Evolutionary conservation across 768 basidiomycete genomes (phyloP).

Genomic region (Strobilomyces confusus): DNA sequence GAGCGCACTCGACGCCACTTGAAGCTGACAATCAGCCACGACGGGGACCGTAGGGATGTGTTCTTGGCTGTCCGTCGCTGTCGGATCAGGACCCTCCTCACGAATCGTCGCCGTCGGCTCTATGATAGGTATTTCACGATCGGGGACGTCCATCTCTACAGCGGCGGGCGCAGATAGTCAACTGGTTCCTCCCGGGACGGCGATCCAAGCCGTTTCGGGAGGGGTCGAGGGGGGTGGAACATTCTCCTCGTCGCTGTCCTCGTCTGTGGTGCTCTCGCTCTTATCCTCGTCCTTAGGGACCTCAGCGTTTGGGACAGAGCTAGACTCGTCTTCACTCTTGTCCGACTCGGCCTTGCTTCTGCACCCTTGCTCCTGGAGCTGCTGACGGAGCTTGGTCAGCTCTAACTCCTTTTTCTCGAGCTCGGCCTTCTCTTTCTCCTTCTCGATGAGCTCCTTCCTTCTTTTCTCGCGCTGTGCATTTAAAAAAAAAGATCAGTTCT

Average conservation of each 20-base stretch:
- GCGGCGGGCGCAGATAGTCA: constrained; percentile 28
- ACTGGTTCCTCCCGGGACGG: constrained; percentile 25
- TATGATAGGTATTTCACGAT: constrained; percentile 19
- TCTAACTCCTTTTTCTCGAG: constrained; percentile 63
- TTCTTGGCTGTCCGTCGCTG: constrained; percentile 21
- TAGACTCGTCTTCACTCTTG: constrained; percentile 39
- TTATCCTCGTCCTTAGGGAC: constrained; percentile 27
- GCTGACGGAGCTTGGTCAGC: constrained; percentile 48
- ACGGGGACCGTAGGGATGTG: constrained; percentile 18
- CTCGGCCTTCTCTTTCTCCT: constrained; percentile 58
- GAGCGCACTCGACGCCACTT: constrained; percentile 21
- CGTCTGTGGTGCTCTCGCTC: constrained; percentile 33
- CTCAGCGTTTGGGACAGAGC: constrained; percentile 4
- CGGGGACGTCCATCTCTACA: constrained; percentile 15
- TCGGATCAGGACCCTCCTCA: constrained; percentile 19
- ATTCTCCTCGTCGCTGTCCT: constrained; percentile 43
- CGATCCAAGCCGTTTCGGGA: constrained; percentile 29
- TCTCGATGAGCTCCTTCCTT: constrained; percentile 40
- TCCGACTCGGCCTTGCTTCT: constrained; percentile 42
- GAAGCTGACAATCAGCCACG: constrained; percentile 23
- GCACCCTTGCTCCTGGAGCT: constrained; percentile 51
- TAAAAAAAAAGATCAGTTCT: constrained; percentile 8
- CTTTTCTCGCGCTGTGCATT: constrained; percentile 41
- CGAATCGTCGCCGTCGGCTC: constrained; percentile 22
- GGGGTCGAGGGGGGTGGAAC: constrained; percentile 31